Evolutionary conservation across 768 basidiomycete genomes (phyloP).

Genomic region (Tephrocybe sp.): DNA sequence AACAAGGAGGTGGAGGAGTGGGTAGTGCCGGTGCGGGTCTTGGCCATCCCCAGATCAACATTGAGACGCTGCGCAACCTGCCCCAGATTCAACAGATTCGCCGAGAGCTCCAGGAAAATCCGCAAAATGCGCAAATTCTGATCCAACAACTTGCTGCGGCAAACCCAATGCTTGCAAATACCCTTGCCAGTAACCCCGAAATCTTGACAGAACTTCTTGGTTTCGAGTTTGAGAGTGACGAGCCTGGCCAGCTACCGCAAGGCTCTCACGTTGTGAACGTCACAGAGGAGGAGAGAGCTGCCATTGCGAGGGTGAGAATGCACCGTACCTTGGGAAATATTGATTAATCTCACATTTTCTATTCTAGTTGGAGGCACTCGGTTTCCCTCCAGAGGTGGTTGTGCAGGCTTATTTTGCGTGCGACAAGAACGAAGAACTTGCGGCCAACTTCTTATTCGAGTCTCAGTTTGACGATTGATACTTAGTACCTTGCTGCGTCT

Average conservation of each 20-base stretch:
- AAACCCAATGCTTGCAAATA: conserved; percentile 75
- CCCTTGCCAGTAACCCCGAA: conserved; percentile 71
- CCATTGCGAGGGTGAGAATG: conserved; percentile 79
- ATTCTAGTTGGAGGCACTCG: conserved; percentile 75
- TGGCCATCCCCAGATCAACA: conserved; percentile 33
- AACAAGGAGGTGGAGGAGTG: conserved; percentile 39
- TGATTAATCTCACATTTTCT: conserved; percentile 4
- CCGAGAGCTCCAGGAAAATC: conserved; percentile 71
- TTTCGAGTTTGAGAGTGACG: conserved; percentile 38
- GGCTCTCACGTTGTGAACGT: conserved; percentile 69
- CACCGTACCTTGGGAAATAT: not conserved
- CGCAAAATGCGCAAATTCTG: conserved; percentile 70
- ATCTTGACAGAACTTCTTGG: conserved; percentile 63
- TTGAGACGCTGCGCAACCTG: conserved; percentile 54
- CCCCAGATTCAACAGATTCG: conserved; percentile 74
- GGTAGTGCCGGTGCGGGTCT: conserved; percentile 26
- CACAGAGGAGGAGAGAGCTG: conserved; percentile 83
- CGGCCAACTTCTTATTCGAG: conserved; percentile 93
- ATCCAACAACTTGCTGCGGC: conserved; percentile 75
- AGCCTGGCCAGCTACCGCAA: conserved; percentile 39
- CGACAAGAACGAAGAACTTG: conserved; percentile 95
- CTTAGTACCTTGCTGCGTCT: too few species aligned
- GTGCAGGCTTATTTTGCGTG: conserved; percentile 92
- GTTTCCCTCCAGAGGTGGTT: conserved; percentile 80
- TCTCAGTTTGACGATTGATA: conserved; percentile 49